Evolutionary conservation across 2,329 filamentous ascomycete species (phyloP).

Genomic region (Aspergillus ochraceoroseus): DNA sequence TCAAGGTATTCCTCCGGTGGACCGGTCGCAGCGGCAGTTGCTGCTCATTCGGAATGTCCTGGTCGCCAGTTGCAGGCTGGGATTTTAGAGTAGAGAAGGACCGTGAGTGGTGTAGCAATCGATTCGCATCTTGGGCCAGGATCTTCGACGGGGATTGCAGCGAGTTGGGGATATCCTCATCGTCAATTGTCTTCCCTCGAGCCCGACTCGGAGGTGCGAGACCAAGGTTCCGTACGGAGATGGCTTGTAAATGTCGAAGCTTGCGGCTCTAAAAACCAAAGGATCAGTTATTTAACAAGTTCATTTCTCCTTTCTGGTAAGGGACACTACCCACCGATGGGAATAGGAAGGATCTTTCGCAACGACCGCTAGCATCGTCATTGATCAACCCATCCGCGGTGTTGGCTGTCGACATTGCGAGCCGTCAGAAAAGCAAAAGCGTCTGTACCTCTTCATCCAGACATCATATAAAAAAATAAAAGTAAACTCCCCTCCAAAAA

Average conservation of each 20-base stretch:
- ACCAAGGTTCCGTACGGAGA: constrained; percentile 80
- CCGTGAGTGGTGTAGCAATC: constrained; percentile 52
- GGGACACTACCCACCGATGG: constrained; percentile 44
- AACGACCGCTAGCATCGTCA: constrained; percentile 33
- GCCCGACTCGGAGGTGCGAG: constrained; percentile 54
- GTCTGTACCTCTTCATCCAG: constrained; percentile 9
- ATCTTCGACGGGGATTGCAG: constrained; percentile 65
- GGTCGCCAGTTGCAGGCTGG: constrained; percentile 7
- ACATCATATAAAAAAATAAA: constrained; percentile 19
- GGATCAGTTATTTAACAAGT: constrained; percentile 17
- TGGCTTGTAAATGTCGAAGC: constrained; percentile 77
- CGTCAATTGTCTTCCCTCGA: constrained; percentile 65
- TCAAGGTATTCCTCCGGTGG: constrained; percentile 56
- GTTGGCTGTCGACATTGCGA: constrained; percentile 22
- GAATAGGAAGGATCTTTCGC: constrained; percentile 50
- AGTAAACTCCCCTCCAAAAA: not conserved
- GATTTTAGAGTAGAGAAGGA: constrained; percentile 54
- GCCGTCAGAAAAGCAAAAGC: constrained; percentile 16
- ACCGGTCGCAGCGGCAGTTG: constrained; percentile 21
- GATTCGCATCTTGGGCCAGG: constrained; percentile 49
- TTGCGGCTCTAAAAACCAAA: constrained; percentile 65
- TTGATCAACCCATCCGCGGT: constrained; percentile 19
- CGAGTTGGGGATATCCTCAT: constrained; percentile 64
- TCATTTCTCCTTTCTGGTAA: no score
- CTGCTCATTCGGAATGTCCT: constrained; percentile 15